These are phyloP conservation scores for Talaromyces thailandensis DNA, from an alignment of 495 filamentous ascomycete genomes.

Conservation along the genomic window DNA sequence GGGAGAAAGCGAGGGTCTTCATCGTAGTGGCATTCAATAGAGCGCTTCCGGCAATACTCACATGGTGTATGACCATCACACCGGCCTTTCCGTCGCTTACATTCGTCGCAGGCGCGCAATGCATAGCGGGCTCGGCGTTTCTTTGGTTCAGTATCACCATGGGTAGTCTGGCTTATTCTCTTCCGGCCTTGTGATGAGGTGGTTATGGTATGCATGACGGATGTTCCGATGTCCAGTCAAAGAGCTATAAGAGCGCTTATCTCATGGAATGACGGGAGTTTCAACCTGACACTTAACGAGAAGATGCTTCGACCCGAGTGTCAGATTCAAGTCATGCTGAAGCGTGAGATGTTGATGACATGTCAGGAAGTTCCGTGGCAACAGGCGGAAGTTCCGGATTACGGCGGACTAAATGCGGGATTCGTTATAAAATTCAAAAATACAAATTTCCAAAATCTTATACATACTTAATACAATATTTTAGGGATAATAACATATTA, in stretches of 20 bases:
- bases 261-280: not conserved
- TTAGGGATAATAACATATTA: no score
- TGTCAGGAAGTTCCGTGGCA: not conserved
- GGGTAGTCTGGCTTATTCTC: not conserved
- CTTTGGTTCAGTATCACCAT: not conserved
- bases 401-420: no score
- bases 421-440: no score
- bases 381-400: not conserved
- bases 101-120: not conserved
- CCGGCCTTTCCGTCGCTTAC: not conserved
- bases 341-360: not conserved
- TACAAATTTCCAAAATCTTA: no score
- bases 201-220: not conserved
- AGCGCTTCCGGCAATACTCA: not conserved
- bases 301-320: not conserved
- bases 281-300: not conserved
- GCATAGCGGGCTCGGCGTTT: not conserved
- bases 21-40: not conserved
- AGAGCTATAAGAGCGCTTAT: not conserved
- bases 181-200: not conserved
- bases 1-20: not conserved
- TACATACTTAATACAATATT: no score
- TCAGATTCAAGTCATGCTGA: not conserved
- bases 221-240: constrained; percentile 11
- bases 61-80: not conserved